Conservation (phyloP, 495 filamentous ascomycete species). For the Aspergillus taichungensis region DNA sequence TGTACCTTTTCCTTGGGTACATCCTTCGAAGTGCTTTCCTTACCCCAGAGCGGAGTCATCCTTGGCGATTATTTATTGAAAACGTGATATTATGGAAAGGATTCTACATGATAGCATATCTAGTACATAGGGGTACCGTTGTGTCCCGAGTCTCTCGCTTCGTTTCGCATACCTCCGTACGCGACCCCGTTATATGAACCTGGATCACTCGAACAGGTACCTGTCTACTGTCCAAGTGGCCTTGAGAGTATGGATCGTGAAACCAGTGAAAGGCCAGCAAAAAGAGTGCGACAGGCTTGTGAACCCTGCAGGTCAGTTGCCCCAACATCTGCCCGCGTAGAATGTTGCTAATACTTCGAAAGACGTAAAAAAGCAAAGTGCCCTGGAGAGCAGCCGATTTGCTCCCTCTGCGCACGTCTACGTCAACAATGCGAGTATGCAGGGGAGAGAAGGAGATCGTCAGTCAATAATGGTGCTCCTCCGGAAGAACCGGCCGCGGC, state of each 20-base stretch:
- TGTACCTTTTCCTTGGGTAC: too few species aligned
- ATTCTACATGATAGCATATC: too few species aligned
- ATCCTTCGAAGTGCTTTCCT: too few species aligned
- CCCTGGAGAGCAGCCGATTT: conserved; percentile 39
- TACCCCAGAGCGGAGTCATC: too few species aligned
- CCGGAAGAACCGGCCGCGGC: not conserved
- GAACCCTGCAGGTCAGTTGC: conserved; percentile 36
- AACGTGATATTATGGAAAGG: too few species aligned
- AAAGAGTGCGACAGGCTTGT: conserved; percentile 39
- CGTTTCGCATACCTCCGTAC: too few species aligned
- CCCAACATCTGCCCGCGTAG: not conserved
- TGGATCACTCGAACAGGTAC: not conserved
- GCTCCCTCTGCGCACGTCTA: conserved; percentile 37
- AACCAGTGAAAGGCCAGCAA: conserved; percentile 25
- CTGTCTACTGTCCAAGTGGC: not conserved
- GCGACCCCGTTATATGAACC: not conserved
- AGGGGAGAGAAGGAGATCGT: conserved; percentile 25
- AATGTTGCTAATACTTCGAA: conserved; percentile 3
- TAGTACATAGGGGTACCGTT: too few species aligned
- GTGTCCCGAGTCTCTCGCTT: too few species aligned
- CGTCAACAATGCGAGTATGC: conserved; percentile 35
- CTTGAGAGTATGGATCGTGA: conserved; percentile 11
- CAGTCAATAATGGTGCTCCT: not conserved
- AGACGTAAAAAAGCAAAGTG: conserved; percentile 44
- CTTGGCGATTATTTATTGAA: too few species aligned